phyloP scores from a whole-genome alignment of 768 basidiomycete genomes.

The Mycena haematopus region DNA sequence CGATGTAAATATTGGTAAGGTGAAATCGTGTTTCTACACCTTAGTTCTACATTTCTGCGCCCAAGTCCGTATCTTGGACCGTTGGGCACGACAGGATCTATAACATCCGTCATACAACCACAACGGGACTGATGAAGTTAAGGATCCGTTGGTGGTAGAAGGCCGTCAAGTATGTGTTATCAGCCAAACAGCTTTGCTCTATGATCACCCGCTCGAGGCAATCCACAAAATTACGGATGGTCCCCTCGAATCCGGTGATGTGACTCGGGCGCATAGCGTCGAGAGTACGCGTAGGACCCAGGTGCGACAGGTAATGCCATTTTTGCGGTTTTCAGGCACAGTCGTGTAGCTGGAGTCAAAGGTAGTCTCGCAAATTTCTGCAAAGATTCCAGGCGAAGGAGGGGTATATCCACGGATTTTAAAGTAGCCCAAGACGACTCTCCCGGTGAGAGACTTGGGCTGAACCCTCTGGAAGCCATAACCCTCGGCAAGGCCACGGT shows the following conservation, averaged over 20 bases:
- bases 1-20: background rate
- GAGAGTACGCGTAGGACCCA: conserved; percentile 32
- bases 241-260: conserved; percentile 19
- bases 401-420: conserved; percentile 25
- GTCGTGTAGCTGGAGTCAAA: conserved; percentile 32
- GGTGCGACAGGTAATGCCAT: conserved; percentile 33
- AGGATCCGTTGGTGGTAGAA: conserved; percentile 20
- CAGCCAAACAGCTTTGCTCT: conserved; percentile 15
- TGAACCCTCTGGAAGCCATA: conserved; percentile 30
- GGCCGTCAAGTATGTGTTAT: conserved; percentile 17
- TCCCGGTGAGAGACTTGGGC: conserved; percentile 28
- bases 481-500: conserved; percentile 23
- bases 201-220: conserved; percentile 22
- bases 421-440: conserved; percentile 34
- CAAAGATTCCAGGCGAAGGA: conserved; percentile 12
- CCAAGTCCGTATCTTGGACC: background rate
- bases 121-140: conserved; percentile 18
- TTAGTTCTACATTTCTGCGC: background rate
- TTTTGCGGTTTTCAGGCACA: conserved; percentile 27
- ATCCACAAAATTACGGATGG: conserved; percentile 22
- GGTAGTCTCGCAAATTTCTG: conserved; percentile 24
- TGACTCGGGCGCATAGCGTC: conserved; percentile 27
- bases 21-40: background rate
- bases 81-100: too few species aligned
- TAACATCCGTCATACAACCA: conserved; percentile 22